Conservation (phyloP, 352 stramenopile species). For the Albugo laibachii region DNA sequence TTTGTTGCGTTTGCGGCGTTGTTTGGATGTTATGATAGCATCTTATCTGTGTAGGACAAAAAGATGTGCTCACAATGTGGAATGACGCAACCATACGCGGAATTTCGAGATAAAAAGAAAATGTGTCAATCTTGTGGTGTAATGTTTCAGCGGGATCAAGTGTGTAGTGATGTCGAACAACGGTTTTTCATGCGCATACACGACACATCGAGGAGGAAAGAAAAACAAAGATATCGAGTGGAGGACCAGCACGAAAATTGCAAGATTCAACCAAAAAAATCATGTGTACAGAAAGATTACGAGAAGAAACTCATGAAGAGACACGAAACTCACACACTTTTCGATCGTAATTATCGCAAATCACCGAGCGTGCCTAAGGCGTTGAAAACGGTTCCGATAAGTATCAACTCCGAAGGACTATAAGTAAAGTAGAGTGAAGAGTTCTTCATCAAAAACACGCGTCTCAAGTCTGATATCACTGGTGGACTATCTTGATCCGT, state of each 20-base stretch:
- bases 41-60: slow-evolving; percentile 28
- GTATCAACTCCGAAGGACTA: too few species aligned
- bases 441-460: too few species aligned
- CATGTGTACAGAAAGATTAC: too few species aligned
- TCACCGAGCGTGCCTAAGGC: too few species aligned
- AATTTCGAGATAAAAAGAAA: slow-evolving; percentile 78
- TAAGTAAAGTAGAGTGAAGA: too few species aligned
- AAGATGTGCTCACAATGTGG: slow-evolving; percentile 52
- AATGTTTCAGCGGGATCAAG: slow-evolving; percentile 47
- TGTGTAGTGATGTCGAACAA: slow-evolving; percentile 46
- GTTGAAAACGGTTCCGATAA: too few species aligned
- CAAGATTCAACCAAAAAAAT: too few species aligned
- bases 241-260: slow-evolving; percentile 10
- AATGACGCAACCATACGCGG: slow-evolving; percentile 50
- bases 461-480: too few species aligned
- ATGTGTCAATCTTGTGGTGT: slow-evolving; percentile 56
- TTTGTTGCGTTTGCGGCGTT: slow-evolving; percentile 7
- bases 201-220: slow-evolving; percentile 17
- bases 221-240: slow-evolving; percentile 19
- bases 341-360: slow-evolving; percentile 34
- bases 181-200: slow-evolving; percentile 42
- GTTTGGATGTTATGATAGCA: background rate
- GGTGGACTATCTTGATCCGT: too few species aligned
- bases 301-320: too few species aligned
- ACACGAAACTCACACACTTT: slow-evolving; percentile 25